These are phyloP conservation scores for Dryadomyces quercus-mongolicae DNA, from an alignment of 2,329 filamentous ascomycete genomes.

Conservation along the genomic window DNA sequence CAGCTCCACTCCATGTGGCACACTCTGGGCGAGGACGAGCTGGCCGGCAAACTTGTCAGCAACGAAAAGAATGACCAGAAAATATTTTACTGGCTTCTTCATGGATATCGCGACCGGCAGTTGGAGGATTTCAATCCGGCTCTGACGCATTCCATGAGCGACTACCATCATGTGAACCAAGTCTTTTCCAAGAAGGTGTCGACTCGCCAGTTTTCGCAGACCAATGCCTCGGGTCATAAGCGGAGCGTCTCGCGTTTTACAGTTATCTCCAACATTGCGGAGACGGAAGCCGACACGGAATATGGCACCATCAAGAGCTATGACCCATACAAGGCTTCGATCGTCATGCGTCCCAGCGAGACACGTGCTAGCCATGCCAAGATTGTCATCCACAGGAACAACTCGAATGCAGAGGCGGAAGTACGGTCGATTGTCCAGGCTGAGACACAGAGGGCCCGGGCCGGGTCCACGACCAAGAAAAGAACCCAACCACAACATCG, in stretches of 20 bases:
- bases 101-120: constrained; percentile 72
- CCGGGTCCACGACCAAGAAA: constrained; percentile 2
- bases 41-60: constrained; percentile 56
- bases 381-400: constrained; percentile 53
- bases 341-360: constrained; percentile 27
- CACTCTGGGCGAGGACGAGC: constrained; percentile 59
- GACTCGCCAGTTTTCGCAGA: constrained; percentile 45
- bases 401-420: constrained; percentile 20
- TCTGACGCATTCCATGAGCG: constrained; percentile 75
- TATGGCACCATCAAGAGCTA: constrained; percentile 51
- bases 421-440: constrained; percentile 19
- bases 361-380: constrained; percentile 49
- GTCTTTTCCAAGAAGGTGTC: constrained; percentile 47
- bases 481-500: constrained; percentile 17
- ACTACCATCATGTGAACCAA: constrained; percentile 71
- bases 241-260: constrained; percentile 50
- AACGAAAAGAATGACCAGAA: constrained; percentile 77
- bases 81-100: constrained; percentile 77
- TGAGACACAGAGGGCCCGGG: constrained; percentile 7
- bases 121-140: constrained; percentile 77
- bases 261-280: constrained; percentile 50
- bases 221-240: constrained; percentile 32
- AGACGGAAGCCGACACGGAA: constrained; percentile 26
- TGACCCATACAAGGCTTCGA: constrained; percentile 70
- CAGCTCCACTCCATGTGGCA: constrained; percentile 90